These are phyloP conservation scores for Aureobasidium sp. DNA, from an alignment of 2,329 filamentous ascomycete species.

Conservation along the genomic window DNA sequence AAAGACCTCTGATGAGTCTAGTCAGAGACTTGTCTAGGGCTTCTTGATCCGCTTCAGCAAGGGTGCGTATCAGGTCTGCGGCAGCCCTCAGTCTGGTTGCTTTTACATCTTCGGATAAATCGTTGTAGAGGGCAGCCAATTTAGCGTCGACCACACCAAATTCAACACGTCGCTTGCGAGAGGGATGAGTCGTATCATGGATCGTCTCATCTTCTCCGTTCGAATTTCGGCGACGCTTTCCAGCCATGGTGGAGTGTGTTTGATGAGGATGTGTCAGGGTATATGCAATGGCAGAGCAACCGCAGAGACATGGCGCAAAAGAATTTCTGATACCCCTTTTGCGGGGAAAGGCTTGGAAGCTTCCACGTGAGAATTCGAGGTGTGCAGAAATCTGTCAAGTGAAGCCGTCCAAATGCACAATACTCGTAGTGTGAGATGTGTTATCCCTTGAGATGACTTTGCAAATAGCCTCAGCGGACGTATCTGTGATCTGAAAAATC, in stretches of 20 bases:
- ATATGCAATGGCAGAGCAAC: conserved; percentile 10
- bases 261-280: conserved; percentile 11
- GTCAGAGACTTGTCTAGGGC: conserved; percentile 32
- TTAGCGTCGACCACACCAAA: conserved; percentile 32
- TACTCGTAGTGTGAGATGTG: too few species aligned
- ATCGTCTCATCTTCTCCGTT: conserved; percentile 6
- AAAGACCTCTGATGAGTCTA: conserved; percentile 71
- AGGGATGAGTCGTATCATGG: conserved; percentile 12
- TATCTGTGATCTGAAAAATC: too few species aligned
- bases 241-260: conserved; percentile 14
- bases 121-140: conserved; percentile 37
- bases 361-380: neutral
- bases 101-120: conserved; percentile 38
- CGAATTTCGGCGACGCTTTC: conserved; percentile 14
- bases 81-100: conserved; percentile 36
- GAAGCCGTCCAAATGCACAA: too few species aligned
- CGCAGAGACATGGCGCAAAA: conserved; percentile 1
- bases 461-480: too few species aligned
- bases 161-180: conserved; percentile 24
- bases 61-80: conserved; percentile 33
- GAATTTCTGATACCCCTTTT: neutral
- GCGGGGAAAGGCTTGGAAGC: neutral
- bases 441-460: too few species aligned
- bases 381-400: too few species aligned
- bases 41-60: conserved; percentile 30